Evolutionary conservation across 768 basidiomycete species (phyloP), one percentile per base, ranked within the genome.

Genomic region (Trametes cinnabarina): DNA sequence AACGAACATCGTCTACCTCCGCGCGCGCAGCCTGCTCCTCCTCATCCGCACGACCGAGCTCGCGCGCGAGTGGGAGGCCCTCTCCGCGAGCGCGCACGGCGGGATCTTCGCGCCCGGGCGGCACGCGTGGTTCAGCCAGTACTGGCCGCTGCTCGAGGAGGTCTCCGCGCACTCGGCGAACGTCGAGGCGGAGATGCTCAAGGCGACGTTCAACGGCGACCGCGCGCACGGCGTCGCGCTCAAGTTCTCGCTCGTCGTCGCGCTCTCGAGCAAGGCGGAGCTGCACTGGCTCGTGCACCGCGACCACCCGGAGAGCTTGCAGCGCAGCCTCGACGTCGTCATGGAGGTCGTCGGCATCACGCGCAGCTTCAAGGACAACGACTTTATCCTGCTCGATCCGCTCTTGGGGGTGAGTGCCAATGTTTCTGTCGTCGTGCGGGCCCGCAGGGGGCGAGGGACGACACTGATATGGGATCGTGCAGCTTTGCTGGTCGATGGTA

Each of bases 81-180:
- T 64, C 57, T 25, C 49, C 22, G 14, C 57, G 25, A 19, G 28
- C 55, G 11, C 57, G 42, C 51, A 49, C 52, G 46, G 52, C 25
- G 50, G 44, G 40, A 14, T 55, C 40, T 61, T 55, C 44, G n/a
- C 52, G 34, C 37, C 58, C 30, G 59, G 42, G 10, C 62, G 58
- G 15, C 51, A 46, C 7, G 60, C 61, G 44, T 66, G 66, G 66
- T 64, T 63, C 47, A 48, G 54, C 15, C 41, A 54, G 20, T 69
- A 67, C 62, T 69, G 65, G 66, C 55, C 65, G 32, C 57, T 63
- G 9, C 55, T 69, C 17, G 63, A 65, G 34, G 63, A 67, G 34
- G 51, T 65, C 19, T 43, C 61, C 34, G 52, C 59, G 39, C 66
- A 67, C 53, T 44, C 51, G 47, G 26, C 63, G 10, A 51, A 52